Conservation (phyloP, 2,329 filamentous ascomycete species). For the Trichoderma atroviride region DNA sequence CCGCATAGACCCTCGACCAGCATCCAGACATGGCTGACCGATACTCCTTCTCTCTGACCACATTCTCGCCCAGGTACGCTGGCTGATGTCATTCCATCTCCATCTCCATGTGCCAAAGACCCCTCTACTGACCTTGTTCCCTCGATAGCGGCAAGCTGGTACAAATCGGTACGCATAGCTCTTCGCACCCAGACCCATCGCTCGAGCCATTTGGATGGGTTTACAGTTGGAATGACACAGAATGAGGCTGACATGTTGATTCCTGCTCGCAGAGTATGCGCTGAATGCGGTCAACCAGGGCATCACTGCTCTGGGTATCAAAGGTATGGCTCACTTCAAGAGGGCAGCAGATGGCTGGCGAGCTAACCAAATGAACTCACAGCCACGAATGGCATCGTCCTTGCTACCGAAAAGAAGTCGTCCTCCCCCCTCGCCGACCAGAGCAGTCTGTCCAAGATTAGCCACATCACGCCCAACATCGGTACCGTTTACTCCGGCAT, state of each 20-base stretch:
- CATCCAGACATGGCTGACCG: conserved; percentile 80
- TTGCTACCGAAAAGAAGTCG: conserved; percentile 99
- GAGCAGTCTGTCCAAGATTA: conserved; percentile 93
- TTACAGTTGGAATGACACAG: neutral
- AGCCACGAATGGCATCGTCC: conserved; percentile 98
- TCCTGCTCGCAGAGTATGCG: conserved; percentile 77
- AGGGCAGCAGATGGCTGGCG: neutral
- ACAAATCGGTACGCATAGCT: conserved; percentile 71
- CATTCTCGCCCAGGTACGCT: conserved; percentile 95
- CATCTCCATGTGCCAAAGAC: conserved; percentile 19
- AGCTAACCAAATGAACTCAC: conserved; percentile 30
- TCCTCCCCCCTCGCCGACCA: conserved; percentile 96
- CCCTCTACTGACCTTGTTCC: conserved; percentile 47
- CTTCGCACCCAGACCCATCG: neutral
- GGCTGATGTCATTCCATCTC: conserved; percentile 20
- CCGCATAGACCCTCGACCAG: conserved; percentile 15
- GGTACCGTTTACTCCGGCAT: conserved; percentile 99
- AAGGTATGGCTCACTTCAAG: conserved; percentile 63
- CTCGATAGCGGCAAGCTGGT: conserved; percentile 87
- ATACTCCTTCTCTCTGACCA: conserved; percentile 99
- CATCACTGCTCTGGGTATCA: conserved; percentile 97
- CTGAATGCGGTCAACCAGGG: conserved; percentile 99
- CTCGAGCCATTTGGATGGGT: neutral
- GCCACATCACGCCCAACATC: conserved; percentile 97
- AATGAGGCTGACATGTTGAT: conserved; percentile 19